Percentiles rank a stretch among this genome's conserved stretches.
phyloP scores from a whole-genome alignment of 2,329 filamentous ascomycete species.

The Paecilomyces niveus region DNA sequence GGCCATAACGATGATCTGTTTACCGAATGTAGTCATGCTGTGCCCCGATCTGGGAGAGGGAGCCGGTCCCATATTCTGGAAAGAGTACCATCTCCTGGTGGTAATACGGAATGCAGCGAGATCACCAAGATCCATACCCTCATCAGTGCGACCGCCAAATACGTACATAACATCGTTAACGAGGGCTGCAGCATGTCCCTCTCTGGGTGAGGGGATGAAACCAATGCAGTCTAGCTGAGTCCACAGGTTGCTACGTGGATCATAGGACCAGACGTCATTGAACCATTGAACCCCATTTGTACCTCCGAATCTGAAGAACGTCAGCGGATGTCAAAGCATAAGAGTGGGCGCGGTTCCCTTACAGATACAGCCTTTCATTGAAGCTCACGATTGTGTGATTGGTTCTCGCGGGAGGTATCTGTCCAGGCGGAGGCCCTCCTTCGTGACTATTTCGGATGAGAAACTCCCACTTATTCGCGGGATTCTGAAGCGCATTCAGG shows the following conservation, averaged over 20 bases:
- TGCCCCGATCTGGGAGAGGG: conserved; percentile 91
- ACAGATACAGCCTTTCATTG: conserved; percentile 91
- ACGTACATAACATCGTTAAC: conserved; percentile 99
- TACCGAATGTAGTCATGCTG: conserved; percentile 93
- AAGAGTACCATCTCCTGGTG: conserved; percentile 93
- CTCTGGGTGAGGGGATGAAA: conserved; percentile 87
- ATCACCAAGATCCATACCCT: conserved; percentile 86
- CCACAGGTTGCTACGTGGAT: conserved; percentile 77
- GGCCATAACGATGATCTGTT: conserved; percentile 84
- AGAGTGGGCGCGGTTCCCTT: conserved; percentile 34
- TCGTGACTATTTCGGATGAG: conserved; percentile 67
- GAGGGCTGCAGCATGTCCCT: conserved; percentile 87
- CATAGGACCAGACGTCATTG: conserved; percentile 97
- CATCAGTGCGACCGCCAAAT: conserved; percentile 91
- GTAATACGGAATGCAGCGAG: conserved; percentile 78
- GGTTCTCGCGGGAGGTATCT: conserved; percentile 78
- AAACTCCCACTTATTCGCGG: conserved; percentile 89
- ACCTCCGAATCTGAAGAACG: conserved; percentile 74
- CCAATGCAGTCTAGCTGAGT: conserved; percentile 89
- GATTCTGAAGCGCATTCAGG: conserved; percentile 84
- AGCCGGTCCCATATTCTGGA: conserved; percentile 98
- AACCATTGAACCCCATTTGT: conserved; percentile 97
- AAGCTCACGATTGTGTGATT: conserved; percentile 90
- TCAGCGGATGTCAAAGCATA: not conserved
- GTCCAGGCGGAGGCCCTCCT: conserved; percentile 50